phyloP scores from a whole-genome alignment of 2,329 filamentous ascomycete genomes.

The Epichloe sibirici region DNA sequence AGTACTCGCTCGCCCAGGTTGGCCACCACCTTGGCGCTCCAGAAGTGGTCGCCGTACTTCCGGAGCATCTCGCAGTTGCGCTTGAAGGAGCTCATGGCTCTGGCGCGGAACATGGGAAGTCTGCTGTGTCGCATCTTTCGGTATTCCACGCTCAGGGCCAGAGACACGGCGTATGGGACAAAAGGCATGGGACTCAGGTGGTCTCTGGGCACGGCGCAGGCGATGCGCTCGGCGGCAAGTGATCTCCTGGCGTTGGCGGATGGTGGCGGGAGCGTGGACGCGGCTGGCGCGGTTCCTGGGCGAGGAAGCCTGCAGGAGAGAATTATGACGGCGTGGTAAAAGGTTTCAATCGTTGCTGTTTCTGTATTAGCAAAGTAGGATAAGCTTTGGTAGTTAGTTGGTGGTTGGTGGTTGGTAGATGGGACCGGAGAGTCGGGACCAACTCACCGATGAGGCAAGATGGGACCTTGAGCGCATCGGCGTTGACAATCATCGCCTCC shows the following conservation, averaged over 20 bases:
- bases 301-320: conserved; percentile 45
- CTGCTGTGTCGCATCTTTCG: conserved; percentile 51
- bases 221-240: conserved; percentile 44
- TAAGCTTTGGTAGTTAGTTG: no score
- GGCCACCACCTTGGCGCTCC: conserved; percentile 42
- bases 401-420: no score
- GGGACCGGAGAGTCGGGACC: neutral
- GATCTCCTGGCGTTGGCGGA: conserved; percentile 45
- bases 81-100: conserved; percentile 42
- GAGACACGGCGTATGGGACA: conserved; percentile 48
- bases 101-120: conserved; percentile 43
- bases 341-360: conserved; percentile 45
- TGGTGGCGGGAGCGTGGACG: conserved; percentile 31
- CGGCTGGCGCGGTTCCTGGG: conserved; percentile 25
- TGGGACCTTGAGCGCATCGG: conserved; percentile 36
- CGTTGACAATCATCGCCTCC: conserved; percentile 44
- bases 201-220: conserved; percentile 39
- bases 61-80: conserved; percentile 41
- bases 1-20: conserved; percentile 42
- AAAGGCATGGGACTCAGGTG: conserved; percentile 43
- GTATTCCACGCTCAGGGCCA: conserved; percentile 50
- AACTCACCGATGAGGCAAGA: conserved; percentile 36
- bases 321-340: conserved; percentile 53
- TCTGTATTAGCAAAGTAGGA: neutral
- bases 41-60: conserved; percentile 43